Conservation (phyloP, 23 red algal genomes). For the Gracilaria caudata region DNA sequence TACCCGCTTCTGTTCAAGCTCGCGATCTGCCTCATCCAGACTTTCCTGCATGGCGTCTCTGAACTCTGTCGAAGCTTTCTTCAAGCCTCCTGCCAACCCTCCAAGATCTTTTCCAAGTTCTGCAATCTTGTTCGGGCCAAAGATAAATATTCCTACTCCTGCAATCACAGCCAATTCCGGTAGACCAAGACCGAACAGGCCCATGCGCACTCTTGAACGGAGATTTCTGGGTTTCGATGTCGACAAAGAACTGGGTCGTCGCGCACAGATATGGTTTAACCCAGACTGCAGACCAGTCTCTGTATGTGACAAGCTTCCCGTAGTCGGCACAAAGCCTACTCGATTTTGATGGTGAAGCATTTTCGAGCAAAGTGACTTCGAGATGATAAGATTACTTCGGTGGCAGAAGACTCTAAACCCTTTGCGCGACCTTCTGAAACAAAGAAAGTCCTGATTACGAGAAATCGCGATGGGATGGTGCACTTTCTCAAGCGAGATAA, state of each 20-base stretch:
- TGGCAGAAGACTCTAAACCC: not conserved
- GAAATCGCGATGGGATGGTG: not conserved
- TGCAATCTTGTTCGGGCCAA: constrained; percentile 89
- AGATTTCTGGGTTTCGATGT: not conserved
- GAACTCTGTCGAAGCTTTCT: constrained; percentile 92
- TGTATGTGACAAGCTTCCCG: not conserved
- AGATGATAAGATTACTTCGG: not conserved
- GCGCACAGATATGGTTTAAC: constrained; percentile 2
- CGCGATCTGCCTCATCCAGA: constrained; percentile 70
- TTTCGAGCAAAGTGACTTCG: not conserved
- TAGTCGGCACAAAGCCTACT: not conserved
- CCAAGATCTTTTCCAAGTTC: constrained; percentile 85
- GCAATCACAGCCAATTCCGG: constrained; percentile 90
- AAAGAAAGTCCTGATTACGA: not conserved
- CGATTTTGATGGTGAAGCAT: not conserved
- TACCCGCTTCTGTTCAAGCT: constrained; percentile 59
- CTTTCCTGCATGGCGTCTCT: constrained; percentile 93
- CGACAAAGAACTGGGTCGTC: not conserved
- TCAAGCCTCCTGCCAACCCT: constrained; percentile 82
- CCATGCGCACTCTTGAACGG: constrained; percentile 63
- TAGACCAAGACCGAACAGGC: constrained; percentile 88
- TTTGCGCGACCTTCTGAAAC: not conserved
- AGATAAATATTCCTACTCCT: constrained; percentile 84
- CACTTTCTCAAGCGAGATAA: too few relatives aligned
- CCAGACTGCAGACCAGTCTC: not conserved